phyloP scores from a whole-genome alignment of 1,139 yeast genomes.

The Zygoascus meyerae region DNA sequence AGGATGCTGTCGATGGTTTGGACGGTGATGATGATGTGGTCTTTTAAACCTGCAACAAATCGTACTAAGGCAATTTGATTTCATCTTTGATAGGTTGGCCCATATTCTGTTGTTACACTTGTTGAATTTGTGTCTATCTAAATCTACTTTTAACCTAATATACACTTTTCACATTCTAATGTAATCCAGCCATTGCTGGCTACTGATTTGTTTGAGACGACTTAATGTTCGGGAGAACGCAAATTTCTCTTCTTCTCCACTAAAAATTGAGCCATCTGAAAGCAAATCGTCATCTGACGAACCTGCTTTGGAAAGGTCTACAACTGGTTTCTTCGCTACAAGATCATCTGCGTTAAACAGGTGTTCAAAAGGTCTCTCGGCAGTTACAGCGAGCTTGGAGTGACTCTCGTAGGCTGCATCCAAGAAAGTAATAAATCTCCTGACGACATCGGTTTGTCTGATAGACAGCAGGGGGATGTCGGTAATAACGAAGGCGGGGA shows the following conservation, averaged over 20 bases:
- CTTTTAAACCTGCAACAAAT: conserved; percentile 8
- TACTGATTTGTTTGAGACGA: conserved; percentile 88
- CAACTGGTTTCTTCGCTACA: neutral
- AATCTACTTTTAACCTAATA: neutral
- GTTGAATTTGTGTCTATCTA: neutral
- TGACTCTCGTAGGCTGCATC: conserved; percentile 94
- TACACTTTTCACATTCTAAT: conserved; percentile 3
- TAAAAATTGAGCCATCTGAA: conserved; percentile 75
- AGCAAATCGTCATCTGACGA: conserved; percentile 47
- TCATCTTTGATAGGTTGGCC: no score
- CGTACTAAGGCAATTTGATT: no score
- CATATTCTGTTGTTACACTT: neutral
- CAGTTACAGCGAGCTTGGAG: conserved; percentile 80
- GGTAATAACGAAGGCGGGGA: conserved; percentile 73
- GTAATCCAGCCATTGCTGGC: conserved; percentile 64
- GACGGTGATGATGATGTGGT: conserved; percentile 16
- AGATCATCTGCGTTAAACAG: conserved; percentile 68
- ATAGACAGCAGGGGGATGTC: conserved; percentile 84
- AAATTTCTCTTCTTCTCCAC: conserved; percentile 86
- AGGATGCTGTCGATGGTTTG: conserved; percentile 5
- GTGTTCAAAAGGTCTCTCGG: conserved; percentile 77
- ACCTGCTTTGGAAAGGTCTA: neutral
- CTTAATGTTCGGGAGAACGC: conserved; percentile 95
- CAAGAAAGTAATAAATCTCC: conserved; percentile 86
- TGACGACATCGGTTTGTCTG: conserved; percentile 71